Base-by-base conservation (phyloP, 805 yeast species). In the Pichia scutulata region DNA sequence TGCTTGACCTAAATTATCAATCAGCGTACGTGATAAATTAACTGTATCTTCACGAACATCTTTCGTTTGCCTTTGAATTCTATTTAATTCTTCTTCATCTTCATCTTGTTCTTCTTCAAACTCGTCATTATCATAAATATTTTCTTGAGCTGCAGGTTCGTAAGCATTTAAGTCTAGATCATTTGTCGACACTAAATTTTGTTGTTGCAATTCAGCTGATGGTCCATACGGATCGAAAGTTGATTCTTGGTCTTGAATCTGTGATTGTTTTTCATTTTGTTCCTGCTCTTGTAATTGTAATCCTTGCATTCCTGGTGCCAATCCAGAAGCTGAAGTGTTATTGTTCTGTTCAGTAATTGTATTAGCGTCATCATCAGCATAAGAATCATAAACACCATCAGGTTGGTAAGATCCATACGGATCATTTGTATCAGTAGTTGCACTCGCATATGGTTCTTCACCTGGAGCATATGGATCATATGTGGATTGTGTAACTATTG, bases 61-160 rank as follows among this genome's bases (percentile, higher is more conserved):
- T 65, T 92, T 90, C 37, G 87, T 82, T 60, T 85, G 89, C 51
- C 87, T 73, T 53, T 86, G 84, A 56, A 90, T 88, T 53, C 85
- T 84, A 64, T 86, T 89, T 55, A 92, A 80, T 43, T 81, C 86
- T 63, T 88, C 95, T 18, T 92, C 87, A 57, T 88, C 97, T 64
- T 86, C 95, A 55, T 90, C 97, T 55, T 89, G 90, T 48, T 68
- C 73, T 44, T 67, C 64, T 36, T 63, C 65, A 44, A 60, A 48
- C 43, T 57, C 56, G 22, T 57, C 58, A 12, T 66, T 66, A 48
- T 62, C 67, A 41, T 60, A 64, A 9, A 52, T 46, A 10, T 39
- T 39, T 19, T 46, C 39, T 24, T 46, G 48, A 28, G 44, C 49
- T 1, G 51, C 36, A 7, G 67, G 68, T 24, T 50, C 50, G 49